phyloP scores from a whole-genome alignment of 345 rosid genomes.

The Brassica carinata region DNA sequence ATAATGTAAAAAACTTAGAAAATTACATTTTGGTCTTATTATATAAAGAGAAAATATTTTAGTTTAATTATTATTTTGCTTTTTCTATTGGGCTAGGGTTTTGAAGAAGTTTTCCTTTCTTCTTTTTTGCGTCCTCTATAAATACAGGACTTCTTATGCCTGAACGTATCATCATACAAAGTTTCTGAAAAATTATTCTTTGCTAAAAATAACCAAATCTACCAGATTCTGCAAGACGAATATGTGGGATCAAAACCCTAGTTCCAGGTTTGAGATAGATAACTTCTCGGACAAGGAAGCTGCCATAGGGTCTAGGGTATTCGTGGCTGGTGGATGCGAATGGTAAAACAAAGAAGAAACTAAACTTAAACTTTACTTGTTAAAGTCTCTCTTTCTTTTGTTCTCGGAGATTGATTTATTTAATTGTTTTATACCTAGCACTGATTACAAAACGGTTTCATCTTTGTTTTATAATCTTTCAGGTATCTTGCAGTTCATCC shows the following conservation, averaged over 20 bases:
- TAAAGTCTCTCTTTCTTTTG: neutral
- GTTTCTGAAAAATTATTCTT: neutral
- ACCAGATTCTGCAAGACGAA: neutral
- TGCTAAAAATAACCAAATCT: neutral
- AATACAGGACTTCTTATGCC: neutral
- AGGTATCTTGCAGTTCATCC: neutral
- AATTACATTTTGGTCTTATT: no score
- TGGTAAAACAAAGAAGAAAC: conserved; percentile 14
- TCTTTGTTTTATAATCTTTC: neutral
- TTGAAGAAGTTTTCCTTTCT: neutral
- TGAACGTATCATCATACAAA: neutral
- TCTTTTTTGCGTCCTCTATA: neutral
- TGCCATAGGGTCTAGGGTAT: neutral
- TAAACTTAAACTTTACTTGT: neutral
- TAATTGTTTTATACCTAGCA: neutral
- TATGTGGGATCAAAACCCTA: neutral
- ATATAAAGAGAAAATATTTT: no score
- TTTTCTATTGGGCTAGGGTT: neutral
- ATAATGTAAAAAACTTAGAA: no score
- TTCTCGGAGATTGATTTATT: neutral
- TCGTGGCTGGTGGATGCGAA: conserved; percentile 10
- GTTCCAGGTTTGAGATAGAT: neutral
- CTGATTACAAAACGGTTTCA: no score
- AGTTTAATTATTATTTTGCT: no score
- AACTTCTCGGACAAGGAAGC: conserved; percentile 2